Evolutionary conservation across 1,139 yeast species (phyloP).

Genomic region (Protomyces macrosporus): DNA sequence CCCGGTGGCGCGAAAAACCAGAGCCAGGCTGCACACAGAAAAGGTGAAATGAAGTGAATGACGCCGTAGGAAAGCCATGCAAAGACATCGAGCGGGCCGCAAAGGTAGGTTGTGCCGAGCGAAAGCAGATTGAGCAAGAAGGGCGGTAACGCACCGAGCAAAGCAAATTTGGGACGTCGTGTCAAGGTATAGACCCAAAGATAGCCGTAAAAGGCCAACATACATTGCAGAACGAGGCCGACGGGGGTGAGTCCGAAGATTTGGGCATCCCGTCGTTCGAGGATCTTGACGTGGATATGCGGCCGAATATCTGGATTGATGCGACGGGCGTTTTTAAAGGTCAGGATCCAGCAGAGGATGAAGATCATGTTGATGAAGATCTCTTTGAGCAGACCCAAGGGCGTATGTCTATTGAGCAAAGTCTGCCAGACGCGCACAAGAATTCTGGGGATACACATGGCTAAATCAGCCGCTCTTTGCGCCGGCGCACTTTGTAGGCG

Average conservation of each 20-base stretch:
- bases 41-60: slow-evolving; percentile 83
- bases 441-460: background rate
- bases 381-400: slow-evolving; percentile 17
- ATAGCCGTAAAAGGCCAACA: slow-evolving; percentile 15
- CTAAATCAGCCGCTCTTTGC: background rate
- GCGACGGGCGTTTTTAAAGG: slow-evolving; percentile 57
- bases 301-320: slow-evolving; percentile 58
- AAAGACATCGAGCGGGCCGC: slow-evolving; percentile 61
- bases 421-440: slow-evolving; percentile 4
- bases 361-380: slow-evolving; percentile 50
- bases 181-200: slow-evolving; percentile 20
- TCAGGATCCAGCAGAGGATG: slow-evolving; percentile 52
- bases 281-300: slow-evolving; percentile 48
- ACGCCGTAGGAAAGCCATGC: slow-evolving; percentile 97
- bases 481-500: background rate
- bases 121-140: slow-evolving; percentile 11
- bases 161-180: slow-evolving; percentile 7
- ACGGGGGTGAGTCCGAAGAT: slow-evolving; percentile 30
- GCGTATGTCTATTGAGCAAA: slow-evolving; percentile 13
- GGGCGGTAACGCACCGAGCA: slow-evolving; percentile 17
- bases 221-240: slow-evolving; percentile 10
- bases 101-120: background rate
- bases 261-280: slow-evolving; percentile 42
- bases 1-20: slow-evolving; percentile 93
- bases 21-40: slow-evolving; percentile 70